Evolutionary conservation across 371 early-diverging fungal genomes (phyloP), one percentile per base, ranked within the genome.

Genomic region (Coemansia sp.): DNA sequence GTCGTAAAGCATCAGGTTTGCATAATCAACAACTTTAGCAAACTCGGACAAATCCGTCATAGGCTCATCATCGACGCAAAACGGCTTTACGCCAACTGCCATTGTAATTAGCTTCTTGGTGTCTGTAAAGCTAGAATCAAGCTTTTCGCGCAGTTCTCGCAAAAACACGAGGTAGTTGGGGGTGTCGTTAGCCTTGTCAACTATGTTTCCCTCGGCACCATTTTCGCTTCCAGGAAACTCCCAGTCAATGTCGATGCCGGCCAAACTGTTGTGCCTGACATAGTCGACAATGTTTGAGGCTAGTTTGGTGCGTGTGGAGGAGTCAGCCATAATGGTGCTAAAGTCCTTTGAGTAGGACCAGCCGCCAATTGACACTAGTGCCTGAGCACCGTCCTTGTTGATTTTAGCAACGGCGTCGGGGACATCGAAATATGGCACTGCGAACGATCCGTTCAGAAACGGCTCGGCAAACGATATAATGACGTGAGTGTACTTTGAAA

Each of bases 151-250:
- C 48, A 90, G 67, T 26, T 87, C 86, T 40, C 86, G 73, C 7
- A 92, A 69, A 14, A 92, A 77, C 2, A 57, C 69, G 26, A 90
- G 74, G 62, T 83, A 84, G 74, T 90, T 89, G 13, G 77, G 83
- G 18, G 86, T 83, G 63, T 91, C 90, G 37, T 87, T 77, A 10
- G 78, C 63, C 1, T 50, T 45, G 56, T 84, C 82, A 45, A 84
- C 63, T 5, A 68, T 66, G 58, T 91, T 92, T 68, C 90, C 88
- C 0, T 81, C 84, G 40, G 85, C 81, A 16, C 89, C 92, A 39
- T 80, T 71, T 18, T 26, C 11, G 53, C 85, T 81, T n/a, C 87
- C 90, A 21, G 92, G 92, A 60, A 87, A 91, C 66, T 92, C 91
- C 91, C 89, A 91, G 72, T 89, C 88, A 64, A 72, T 57, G 66